Evolutionary conservation across 345 rosid species (phyloP).

Genomic region (Linum usitatissimum): DNA sequence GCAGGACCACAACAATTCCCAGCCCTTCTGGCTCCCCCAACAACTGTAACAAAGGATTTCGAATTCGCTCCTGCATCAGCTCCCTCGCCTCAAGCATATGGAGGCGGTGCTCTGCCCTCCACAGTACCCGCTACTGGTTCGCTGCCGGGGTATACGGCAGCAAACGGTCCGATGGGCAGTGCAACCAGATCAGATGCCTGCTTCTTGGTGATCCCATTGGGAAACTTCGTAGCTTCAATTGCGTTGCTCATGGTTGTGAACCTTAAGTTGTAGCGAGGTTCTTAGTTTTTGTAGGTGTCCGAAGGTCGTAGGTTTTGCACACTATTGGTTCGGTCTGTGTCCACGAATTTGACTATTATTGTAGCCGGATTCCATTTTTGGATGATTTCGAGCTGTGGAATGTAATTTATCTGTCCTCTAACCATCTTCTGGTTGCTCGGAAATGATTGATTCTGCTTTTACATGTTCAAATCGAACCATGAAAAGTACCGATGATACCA

Average conservation of each 20-base stretch:
- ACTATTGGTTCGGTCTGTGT: not conserved
- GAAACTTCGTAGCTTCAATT: slow-evolving; percentile 14
- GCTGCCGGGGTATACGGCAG: slow-evolving; percentile 43
- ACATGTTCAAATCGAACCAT: too few relatives aligned
- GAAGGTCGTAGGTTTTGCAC: not conserved
- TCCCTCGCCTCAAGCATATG: slow-evolving; percentile 39
- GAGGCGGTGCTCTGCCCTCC: slow-evolving; percentile 35
- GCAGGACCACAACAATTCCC: slow-evolving; percentile 71
- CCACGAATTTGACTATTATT: too few relatives aligned
- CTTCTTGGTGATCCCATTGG: slow-evolving; percentile 21
- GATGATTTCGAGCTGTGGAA: too few relatives aligned
- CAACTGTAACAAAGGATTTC: slow-evolving; percentile 39
- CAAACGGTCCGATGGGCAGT: slow-evolving; percentile 50
- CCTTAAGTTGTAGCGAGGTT: slow-evolving; percentile 13
- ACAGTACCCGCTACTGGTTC: slow-evolving; percentile 50
- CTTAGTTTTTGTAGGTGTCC: not conserved
- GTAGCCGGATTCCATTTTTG: too few relatives aligned
- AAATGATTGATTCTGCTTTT: too few relatives aligned
- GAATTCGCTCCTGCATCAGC: slow-evolving; percentile 43
- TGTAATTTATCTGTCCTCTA: too few relatives aligned
- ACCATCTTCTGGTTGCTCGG: too few relatives aligned
- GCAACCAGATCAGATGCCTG: slow-evolving; percentile 36
- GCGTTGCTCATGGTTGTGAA: slow-evolving; percentile 19
- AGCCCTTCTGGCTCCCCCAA: slow-evolving; percentile 69
- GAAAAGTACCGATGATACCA: too few relatives aligned